Base-by-base conservation (phyloP, 768 basidiomycete species). In the Rubroboletus satanas region DNA sequence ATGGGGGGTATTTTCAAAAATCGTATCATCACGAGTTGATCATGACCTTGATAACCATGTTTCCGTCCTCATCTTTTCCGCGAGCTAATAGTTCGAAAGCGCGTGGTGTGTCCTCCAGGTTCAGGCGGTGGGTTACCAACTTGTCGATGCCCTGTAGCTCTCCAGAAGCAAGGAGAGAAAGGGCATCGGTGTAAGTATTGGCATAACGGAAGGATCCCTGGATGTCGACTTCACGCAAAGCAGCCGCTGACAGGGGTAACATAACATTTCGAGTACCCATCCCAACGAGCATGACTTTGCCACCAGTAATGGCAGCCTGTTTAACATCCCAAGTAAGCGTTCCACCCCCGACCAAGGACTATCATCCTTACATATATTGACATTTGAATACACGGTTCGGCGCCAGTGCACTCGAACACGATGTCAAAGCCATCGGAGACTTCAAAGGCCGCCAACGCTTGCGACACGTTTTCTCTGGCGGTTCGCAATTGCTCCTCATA, bases 331-430 rank as follows among this genome's bases (percentile, higher is more conserved):
- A 36, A 53, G 45, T 67, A 56, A 62, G 66, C 51, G 23, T 33
- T 38, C 41, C 31, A 53, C 36, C 15, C 47, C 50, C 26, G 43
- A 60, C 35, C 41, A 52, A 59, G 60, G 59, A 48, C 53, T 29
- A 53, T 48, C 35, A 36, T 14, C 79, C 92, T 78, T 75, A 94
- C 92, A 74, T 90, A 83, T 58, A 95, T 80, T 48, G 90, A 87
- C 83, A 91, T 86, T 68, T 96, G 93, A 66, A 96, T 92, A 66
- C 90, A 92, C 35, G 84, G 79, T 71, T 96, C 93, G 2, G 92
- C 93, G 58, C 95, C 95, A 12, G 93, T 94, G 73, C 95, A 98
- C 71, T 98, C 95, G 65, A 95, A 90, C 46, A 98, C 87, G 66
- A 90, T 77, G 70, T 97, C 93, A 73, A 93, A 96, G 31, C 96